Evolutionary conservation across 2,329 filamentous ascomycete species (phyloP), one percentile per base, ranked within the genome.

Genomic region (Saccharata proteae): DNA sequence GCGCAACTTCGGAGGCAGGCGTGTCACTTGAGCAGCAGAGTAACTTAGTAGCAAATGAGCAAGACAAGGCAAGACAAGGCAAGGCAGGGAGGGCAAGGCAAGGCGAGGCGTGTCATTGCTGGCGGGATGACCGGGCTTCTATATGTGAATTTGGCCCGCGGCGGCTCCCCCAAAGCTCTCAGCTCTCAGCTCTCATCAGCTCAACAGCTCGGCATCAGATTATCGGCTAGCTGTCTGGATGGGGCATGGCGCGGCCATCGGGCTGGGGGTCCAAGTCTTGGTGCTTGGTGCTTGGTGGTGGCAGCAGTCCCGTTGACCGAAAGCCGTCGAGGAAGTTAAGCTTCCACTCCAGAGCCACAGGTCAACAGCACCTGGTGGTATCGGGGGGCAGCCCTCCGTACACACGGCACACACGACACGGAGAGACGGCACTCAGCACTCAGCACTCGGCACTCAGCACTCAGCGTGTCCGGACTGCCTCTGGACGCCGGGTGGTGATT

Each of bases 41-140:
- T 26, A 34, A 26, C 13, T 16, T 20, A 26, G 33, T 14, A 35
- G 29, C 13, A 16, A 16, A 27, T 13, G 26, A 16, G 26, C 16
- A 16, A 16, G 16, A n/a, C 8, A 16, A 7, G 16, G 26, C 13
- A 16, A 16, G 26, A 27, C 14, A 6, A 4, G 26, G 17, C n/a
- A 13, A 16, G 16, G 14, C 10, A 16, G 13, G 10, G 14, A 16
- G 14, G 16, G 26, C 17, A 9, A 16, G 14, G 13, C 7, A 27
- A 16, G 26, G 13, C n/a, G 26, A 27, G 26, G 17, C n/a, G n/a
- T n/a, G n/a, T n/a, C n/a, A n/a, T n/a, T n/a, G n/a, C n/a, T n/a
- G n/a, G n/a, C n/a, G 16, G 19, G 19, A 21, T 7, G 7, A 21
- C 19, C 7, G 19, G 19, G 19, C 19, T 7, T 21, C 19, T 21